phyloP scores from a whole-genome alignment of 345 rosid genomes.

The Eucalyptus erythrocorys region DNA sequence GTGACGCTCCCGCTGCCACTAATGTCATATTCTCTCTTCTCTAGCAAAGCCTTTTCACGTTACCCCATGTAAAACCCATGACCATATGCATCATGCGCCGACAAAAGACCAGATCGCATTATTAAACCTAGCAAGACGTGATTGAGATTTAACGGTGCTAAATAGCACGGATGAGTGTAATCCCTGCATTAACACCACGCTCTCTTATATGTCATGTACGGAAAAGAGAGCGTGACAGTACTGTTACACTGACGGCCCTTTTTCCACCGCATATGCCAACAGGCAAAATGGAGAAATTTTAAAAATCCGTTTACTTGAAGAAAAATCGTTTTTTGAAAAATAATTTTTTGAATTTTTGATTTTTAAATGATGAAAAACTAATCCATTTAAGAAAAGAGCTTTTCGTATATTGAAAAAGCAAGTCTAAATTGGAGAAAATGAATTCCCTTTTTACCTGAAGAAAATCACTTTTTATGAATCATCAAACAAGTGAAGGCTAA shows the following conservation, averaged over 20 bases:
- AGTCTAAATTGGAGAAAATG: not conserved
- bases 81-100: not conserved
- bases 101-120: not conserved
- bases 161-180: not conserved
- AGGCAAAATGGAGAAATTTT: not conserved
- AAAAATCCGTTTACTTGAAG: rapidly evolving
- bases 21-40: not conserved
- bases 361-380: not conserved
- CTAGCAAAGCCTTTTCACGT: not conserved
- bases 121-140: not conserved
- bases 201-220: not conserved
- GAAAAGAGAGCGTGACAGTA: not conserved
- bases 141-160: not conserved
- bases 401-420: not conserved
- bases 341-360: not conserved
- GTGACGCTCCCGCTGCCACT: not conserved
- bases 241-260: not conserved
- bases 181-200: not conserved
- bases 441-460: not conserved
- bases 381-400: no score
- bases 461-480: not conserved
- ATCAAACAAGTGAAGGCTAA: not conserved
- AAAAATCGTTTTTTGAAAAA: no score
- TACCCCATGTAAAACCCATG: not conserved
- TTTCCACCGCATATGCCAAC: not conserved